Evolutionary conservation across 768 basidiomycete species (phyloP).

Genomic region (Podaxis carcinomalis): DNA sequence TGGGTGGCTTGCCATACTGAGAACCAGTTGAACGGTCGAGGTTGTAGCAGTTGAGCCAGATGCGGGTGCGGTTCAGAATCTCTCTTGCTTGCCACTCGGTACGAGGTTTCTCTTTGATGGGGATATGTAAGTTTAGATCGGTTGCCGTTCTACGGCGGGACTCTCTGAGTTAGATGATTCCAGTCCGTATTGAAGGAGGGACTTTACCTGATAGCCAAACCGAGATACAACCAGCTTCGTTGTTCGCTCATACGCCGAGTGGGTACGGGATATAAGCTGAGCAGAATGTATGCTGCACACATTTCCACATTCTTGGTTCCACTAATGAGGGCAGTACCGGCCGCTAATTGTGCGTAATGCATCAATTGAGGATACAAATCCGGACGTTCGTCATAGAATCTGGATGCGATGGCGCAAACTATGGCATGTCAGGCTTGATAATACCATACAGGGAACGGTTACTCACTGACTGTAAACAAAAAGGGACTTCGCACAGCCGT

Average conservation of each 20-base stretch:
- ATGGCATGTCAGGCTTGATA: background rate
- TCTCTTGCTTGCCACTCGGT: constrained; percentile 83
- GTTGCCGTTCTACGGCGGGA: constrained; percentile 63
- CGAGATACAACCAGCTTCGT: constrained; percentile 85
- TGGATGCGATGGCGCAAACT: constrained; percentile 88
- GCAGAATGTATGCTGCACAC: constrained; percentile 76
- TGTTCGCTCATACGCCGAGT: constrained; percentile 85
- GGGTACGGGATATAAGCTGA: constrained; percentile 75
- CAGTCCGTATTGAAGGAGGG: background rate
- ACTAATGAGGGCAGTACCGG: constrained; percentile 70
- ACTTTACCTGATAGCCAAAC: constrained; percentile 75
- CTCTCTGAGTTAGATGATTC: constrained; percentile 10
- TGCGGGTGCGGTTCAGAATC: constrained; percentile 83
- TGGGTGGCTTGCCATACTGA: constrained; percentile 85
- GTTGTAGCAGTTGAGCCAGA: constrained; percentile 90
- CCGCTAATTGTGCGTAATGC: constrained; percentile 72
- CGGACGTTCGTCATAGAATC: constrained; percentile 70
- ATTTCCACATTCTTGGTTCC: constrained; percentile 83
- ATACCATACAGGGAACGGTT: background rate
- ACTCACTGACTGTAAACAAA: constrained; percentile 86
- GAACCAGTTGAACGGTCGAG: constrained; percentile 85
- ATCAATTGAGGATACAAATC: constrained; percentile 68
- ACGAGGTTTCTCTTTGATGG: constrained; percentile 63
- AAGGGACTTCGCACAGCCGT: constrained; percentile 85
- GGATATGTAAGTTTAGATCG: constrained; percentile 84